phyloP scores from a whole-genome alignment of 208 protist species.

The Zelonia costaricensis region DNA sequence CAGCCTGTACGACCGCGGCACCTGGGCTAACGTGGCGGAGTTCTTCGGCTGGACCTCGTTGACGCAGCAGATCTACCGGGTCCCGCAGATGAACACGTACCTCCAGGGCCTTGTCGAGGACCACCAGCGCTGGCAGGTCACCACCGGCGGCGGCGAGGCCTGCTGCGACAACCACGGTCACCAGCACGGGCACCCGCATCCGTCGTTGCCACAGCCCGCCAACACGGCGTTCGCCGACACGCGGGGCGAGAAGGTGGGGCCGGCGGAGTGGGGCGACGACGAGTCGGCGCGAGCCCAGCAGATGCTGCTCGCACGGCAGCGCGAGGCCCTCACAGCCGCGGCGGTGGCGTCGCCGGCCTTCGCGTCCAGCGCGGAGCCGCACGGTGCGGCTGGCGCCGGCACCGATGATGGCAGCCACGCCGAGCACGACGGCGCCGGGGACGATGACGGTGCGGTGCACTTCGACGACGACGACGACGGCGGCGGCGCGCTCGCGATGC shows the following conservation, averaged over 20 bases:
- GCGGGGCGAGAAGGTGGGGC: neutral
- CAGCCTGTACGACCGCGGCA: constrained; percentile 69
- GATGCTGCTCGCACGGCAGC: constrained; percentile 28
- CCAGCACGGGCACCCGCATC: neutral
- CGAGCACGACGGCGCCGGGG: neutral
- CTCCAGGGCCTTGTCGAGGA: constrained; percentile 46
- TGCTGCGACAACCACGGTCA: constrained; percentile 16
- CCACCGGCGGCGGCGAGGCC: constrained; percentile 5
- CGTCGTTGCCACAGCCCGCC: neutral
- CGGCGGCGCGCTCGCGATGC: constrained; percentile 6
- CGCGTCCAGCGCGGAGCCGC: no score
- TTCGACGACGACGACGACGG: neutral
- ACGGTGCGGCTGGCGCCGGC: no score
- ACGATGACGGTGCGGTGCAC: neutral
- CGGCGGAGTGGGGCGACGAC: constrained; percentile 11
- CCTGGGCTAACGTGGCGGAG: constrained; percentile 36
- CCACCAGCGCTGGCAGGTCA: constrained; percentile 48
- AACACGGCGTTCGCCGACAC: neutral
- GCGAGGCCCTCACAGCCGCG: constrained; percentile 21
- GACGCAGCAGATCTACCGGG: constrained; percentile 32
- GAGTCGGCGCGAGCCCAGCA: constrained; percentile 3
- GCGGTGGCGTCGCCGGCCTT: neutral
- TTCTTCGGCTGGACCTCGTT: constrained; percentile 53
- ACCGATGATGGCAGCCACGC: neutral
- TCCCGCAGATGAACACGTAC: constrained; percentile 57